phyloP scores from a whole-genome alignment of 1,139 yeast genomes.

The Candida smagusa region DNA sequence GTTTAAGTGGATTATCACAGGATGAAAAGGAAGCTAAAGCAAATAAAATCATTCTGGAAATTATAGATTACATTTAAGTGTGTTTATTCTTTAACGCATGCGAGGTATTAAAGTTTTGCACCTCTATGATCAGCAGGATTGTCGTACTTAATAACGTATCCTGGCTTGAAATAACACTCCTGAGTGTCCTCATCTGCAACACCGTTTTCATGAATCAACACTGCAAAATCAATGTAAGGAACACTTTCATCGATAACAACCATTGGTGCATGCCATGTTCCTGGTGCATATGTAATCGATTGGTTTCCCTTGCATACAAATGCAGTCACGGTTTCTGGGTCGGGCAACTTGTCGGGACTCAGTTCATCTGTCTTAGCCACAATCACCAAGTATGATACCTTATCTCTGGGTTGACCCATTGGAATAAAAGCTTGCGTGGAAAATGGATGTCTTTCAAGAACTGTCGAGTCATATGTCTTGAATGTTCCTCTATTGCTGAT shows the following conservation, averaged over 20 bases:
- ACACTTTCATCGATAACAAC: conserved; percentile 58
- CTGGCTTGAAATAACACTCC: conserved; percentile 71
- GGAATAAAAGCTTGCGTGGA: conserved; percentile 92
- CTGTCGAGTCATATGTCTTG: conserved; percentile 54
- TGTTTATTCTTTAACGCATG: too few relatives aligned
- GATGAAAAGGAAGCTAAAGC: conserved; percentile 30
- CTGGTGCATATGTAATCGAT: conserved; percentile 84
- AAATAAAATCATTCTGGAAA: conserved; percentile 32
- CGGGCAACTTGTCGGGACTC: conserved; percentile 50
- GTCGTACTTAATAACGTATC: conserved; percentile 38
- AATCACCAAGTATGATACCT: conserved; percentile 68
- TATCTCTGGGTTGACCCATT: conserved; percentile 59
- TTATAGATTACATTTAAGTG: conserved; percentile 33
- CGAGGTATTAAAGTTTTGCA: conserved; percentile 2
- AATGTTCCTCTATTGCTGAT: conserved; percentile 27
- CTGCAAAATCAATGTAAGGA: conserved; percentile 72
- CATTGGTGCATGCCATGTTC: conserved; percentile 86
- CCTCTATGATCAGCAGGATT: conserved; percentile 6
- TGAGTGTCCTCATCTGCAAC: conserved; percentile 78
- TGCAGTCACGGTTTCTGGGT: conserved; percentile 56
- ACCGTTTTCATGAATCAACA: conserved; percentile 79
- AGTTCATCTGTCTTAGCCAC: conserved; percentile 60
- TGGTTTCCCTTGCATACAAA: conserved; percentile 80
- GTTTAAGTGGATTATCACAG: conserved; percentile 21
- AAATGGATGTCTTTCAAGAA: conserved; percentile 85